Base-by-base conservation (phyloP, 1,139 yeast genomes). In the Yamadazyma siamensis region DNA sequence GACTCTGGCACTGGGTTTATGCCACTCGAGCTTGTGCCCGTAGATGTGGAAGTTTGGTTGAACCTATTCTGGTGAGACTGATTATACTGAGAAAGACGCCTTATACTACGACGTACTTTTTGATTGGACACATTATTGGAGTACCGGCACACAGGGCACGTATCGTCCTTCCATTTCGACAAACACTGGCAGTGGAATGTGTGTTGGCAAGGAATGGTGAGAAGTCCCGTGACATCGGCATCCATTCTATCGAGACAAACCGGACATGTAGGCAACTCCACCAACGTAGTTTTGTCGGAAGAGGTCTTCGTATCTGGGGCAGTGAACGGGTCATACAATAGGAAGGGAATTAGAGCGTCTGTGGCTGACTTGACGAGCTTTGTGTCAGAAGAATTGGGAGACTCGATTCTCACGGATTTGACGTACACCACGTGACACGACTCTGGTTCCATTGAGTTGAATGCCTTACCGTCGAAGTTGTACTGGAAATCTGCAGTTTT, bases 221-320 rank as follows among this genome's bases (percentile, higher is more conserved):
- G 61, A 11, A 89, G 59, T 0, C 97, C 97, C 0, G 95, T 80
- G 5, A 83, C 67, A 15, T 75, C 74, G 2, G 91, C 70, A 52
- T 89, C 97, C 83, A 89, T 80, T 40, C 95, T 64, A 47, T 89
- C 97, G 15, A 89, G 62, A 50, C 97, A 89, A 0, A 89, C 96
- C 0, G 96, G 96, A 49, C 97, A 89, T 0, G 94, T 83, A 0
- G 97, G 96, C 13, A 89, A 63, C 50, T 89, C 96, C 13, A 74
- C 60, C 13, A 41, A 23, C 12, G 31, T 27, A 2, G 37, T 23
- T 7, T 20, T 25, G 17, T 28, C 27, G 5, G 5, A 19, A 2
- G 35, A 28, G 2, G 26, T 22, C 9, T 23, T 23, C 5, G 24
- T 25, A 3, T 15, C 25, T 12, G 42, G 43, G 12, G 49, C 42